Evolutionary conservation across 2,329 filamentous ascomycete species (phyloP).

Genomic region (Trichoderma cornu-damae): DNA sequence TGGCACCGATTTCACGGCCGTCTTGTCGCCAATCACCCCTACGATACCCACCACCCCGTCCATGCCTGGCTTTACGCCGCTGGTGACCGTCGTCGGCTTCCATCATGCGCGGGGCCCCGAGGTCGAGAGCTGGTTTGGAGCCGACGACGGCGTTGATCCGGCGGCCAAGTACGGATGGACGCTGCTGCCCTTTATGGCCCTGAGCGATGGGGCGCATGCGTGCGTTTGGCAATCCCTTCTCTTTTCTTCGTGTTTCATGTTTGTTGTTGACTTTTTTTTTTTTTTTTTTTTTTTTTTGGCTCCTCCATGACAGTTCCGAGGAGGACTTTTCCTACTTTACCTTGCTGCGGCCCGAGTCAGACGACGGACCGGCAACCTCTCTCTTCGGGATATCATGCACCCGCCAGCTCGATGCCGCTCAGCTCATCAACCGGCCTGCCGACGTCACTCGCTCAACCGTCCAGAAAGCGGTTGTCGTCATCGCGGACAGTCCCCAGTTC

Average conservation of each 20-base stretch:
- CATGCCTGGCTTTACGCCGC: constrained; percentile 51
- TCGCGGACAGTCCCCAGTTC: constrained; percentile 82
- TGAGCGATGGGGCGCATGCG: constrained; percentile 93
- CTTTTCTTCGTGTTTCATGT: not conserved
- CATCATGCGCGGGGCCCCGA: constrained; percentile 86
- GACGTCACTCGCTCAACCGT: constrained; percentile 97
- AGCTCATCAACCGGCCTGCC: constrained; percentile 69
- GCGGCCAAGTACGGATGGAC: constrained; percentile 83
- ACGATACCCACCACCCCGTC: constrained; percentile 29
- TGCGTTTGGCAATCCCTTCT: constrained; percentile 42
- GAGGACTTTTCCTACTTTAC: constrained; percentile 99
- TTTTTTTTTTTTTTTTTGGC: too few species aligned
- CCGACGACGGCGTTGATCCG: constrained; percentile 67
- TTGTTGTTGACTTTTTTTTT: constrained; percentile 18
- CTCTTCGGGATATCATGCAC: constrained; percentile 96
- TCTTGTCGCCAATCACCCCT: constrained; percentile 32
- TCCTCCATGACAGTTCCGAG: constrained; percentile 63
- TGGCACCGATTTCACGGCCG: constrained; percentile 27
- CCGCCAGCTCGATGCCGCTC: constrained; percentile 76
- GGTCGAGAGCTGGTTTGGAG: constrained; percentile 87
- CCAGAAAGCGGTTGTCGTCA: constrained; percentile 95
- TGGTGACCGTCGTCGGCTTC: constrained; percentile 77
- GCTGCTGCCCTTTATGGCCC: constrained; percentile 89
- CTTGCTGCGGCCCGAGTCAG: constrained; percentile 60
- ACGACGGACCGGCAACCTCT: constrained; percentile 60